phyloP scores from a whole-genome alignment of 2,329 filamentous ascomycete species.

The Scedosporium apiospermum region DNA sequence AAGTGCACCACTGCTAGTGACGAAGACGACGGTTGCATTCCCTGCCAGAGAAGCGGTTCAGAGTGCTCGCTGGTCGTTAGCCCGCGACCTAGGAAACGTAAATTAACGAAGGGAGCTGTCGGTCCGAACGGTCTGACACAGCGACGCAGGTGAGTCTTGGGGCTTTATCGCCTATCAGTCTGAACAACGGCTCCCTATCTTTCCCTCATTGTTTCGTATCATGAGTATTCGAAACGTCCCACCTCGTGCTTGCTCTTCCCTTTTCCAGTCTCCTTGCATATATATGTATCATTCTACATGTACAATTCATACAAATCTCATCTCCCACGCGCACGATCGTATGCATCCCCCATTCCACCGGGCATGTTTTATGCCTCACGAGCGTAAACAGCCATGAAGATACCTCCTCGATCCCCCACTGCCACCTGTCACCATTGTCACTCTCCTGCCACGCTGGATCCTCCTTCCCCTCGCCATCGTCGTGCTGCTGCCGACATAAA shows the following conservation, averaged over 20 bases:
- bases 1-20: slow-evolving; percentile 62
- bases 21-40: slow-evolving; percentile 65
- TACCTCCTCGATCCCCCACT: slow-evolving; percentile 1
- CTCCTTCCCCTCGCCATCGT: slow-evolving; percentile 8
- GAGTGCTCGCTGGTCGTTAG: slow-evolving; percentile 72
- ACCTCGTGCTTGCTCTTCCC: slow-evolving; percentile 2
- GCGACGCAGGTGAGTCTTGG: slow-evolving; percentile 51
- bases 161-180: slow-evolving; percentile 6
- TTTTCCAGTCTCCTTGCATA: background rate
- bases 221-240: background rate
- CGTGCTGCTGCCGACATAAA: background rate
- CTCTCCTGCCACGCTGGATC: slow-evolving; percentile 10
- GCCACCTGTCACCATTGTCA: slow-evolving; percentile 2
- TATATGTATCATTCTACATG: background rate
- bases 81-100: slow-evolving; percentile 71
- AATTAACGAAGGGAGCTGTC: slow-evolving; percentile 55
- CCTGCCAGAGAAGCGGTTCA: slow-evolving; percentile 69
- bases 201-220: background rate
- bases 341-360: background rate
- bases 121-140: slow-evolving; percentile 50
- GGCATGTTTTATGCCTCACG: background rate
- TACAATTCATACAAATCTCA: background rate
- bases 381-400: background rate
- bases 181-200: background rate
- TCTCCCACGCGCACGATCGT: background rate